A percentile compares a stretch with the other conserved stretches of the same genome.
These are phyloP conservation scores for Blastobotrys robertii DNA, from an alignment of 805 yeast genomes.

Conservation along the genomic window DNA sequence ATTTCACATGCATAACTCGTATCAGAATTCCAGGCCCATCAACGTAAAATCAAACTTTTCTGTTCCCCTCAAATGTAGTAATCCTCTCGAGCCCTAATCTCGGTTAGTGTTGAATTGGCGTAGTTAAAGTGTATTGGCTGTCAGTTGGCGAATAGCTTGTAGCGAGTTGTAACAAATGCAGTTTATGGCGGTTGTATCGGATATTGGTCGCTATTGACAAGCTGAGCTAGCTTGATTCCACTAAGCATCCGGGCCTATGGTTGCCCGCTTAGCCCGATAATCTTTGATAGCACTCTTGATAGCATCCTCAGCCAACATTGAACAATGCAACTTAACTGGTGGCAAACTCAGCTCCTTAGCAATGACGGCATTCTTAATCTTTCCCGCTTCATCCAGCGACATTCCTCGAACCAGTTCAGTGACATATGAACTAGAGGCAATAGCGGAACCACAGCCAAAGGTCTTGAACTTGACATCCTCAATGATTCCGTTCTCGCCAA, in stretches of 20 bases:
- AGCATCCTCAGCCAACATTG: conserved; percentile 98
- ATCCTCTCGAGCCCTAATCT: neutral
- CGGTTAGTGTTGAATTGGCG: neutral
- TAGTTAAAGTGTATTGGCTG: neutral
- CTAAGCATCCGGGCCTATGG: conserved; percentile 53
- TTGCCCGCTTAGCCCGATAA: conserved; percentile 76
- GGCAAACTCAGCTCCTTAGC: conserved; percentile 93
- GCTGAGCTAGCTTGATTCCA: conserved; percentile 10
- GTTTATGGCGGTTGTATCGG: neutral
- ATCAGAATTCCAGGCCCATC: no score
- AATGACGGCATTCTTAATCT: conserved; percentile 85
- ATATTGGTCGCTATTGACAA: neutral
- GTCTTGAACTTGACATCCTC: conserved; percentile 96
- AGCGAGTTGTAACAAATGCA: neutral
- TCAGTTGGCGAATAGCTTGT: neutral
- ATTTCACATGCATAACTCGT: no score
- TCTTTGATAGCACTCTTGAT: conserved; percentile 95
- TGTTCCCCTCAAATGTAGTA: no score
- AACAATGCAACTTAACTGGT: conserved; percentile 94
- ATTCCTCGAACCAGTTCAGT: conserved; percentile 94
- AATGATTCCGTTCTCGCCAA: conserved; percentile 82
- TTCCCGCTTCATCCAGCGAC: conserved; percentile 85
- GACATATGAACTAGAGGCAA: conserved; percentile 90
- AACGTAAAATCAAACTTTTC: no score
- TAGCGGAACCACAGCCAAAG: conserved; percentile 98